Evolutionary conservation across 306 rosid species (phyloP), one percentile per base, ranked within the genome.

Genomic region (Comarum palustre): DNA sequence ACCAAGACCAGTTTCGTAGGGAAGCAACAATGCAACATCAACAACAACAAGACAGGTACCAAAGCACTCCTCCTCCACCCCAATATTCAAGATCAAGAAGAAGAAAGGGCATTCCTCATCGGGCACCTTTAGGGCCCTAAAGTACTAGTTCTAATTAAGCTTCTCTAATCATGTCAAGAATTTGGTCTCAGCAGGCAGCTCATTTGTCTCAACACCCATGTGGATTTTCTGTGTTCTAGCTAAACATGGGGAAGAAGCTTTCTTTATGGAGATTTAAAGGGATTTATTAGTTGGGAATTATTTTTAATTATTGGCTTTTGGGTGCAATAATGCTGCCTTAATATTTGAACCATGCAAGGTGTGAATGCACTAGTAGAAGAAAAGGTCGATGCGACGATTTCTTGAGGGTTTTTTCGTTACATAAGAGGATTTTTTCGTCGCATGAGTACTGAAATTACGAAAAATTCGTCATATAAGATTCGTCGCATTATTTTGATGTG

Each of bases 91-190:
- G 82, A 80, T 76, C 89, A 82, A 87, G 89, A 68, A 89, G 92
- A 82, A 87, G 96, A 71, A 90, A 90, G 69, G 92, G 96, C 54
- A 75, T 79, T 61, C 96, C 92, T 45, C 89, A 68, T 36, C 87
- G 96, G 75, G 88, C 92, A 68, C 96, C 96, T 79, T 82, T 90
- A 66, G 84, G 90, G 2, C 75, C 86, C 69, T 84, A 79, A 79
- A 58, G 9, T 4, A 24, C 34, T 25, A 14, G 39, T 13, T 25
- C 36, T 58, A 55, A 24, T 6, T 55, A 55, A 55, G 22, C 62
- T 22, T n/a, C n/a, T 10, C 31, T 55, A 55, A 55, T 55, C 32
- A n/a, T 55, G 7, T 16, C 32, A 69, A 42, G 58, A 73, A 78
- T 75, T 73, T 82, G 77, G 63, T 27, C 71, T 43, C 36, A 34